These are phyloP conservation scores for Tulasnella sp. DNA, from an alignment of 768 basidiomycete genomes.

Conservation along the genomic window DNA sequence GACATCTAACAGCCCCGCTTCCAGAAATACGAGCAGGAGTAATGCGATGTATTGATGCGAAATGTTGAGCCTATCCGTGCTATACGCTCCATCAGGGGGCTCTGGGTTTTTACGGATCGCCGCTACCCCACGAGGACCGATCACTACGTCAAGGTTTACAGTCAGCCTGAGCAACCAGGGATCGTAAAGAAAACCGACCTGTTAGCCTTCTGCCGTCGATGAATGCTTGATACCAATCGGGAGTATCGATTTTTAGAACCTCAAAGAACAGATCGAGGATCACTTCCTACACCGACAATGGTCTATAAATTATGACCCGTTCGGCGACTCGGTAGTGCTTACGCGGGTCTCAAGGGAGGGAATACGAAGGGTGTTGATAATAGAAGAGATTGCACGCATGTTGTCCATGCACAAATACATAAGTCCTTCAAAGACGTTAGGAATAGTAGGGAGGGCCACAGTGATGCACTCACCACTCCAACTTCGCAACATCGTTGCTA, in stretches of 20 bases:
- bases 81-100: constrained; percentile 29
- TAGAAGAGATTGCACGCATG: constrained; percentile 78
- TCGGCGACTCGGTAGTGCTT: constrained; percentile 40
- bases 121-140: constrained; percentile 14
- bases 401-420: constrained; percentile 94
- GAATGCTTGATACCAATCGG: constrained; percentile 92
- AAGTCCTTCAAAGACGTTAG: constrained; percentile 54
- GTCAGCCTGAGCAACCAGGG: neutral
- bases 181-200: constrained; percentile 45
- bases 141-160: constrained; percentile 29
- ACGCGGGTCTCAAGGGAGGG: constrained; percentile 87
- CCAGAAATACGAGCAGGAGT: constrained; percentile 78
- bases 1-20: constrained; percentile 89
- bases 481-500: constrained; percentile 81
- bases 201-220: constrained; percentile 87
- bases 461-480: constrained; percentile 80
- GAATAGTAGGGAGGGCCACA: neutral
- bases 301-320: neutral
- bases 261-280: constrained; percentile 94
- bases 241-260: constrained; percentile 85
- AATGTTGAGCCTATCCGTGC: constrained; percentile 60
- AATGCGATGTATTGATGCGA: constrained; percentile 93
- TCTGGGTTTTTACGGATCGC: neutral
- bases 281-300: constrained; percentile 65
- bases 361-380: constrained; percentile 84